Percentiles rank a stretch among this genome's conserved stretches.
Conservation (phyloP, 2,329 filamentous ascomycete species). For the Dothideomycetidae sp. region DNA sequence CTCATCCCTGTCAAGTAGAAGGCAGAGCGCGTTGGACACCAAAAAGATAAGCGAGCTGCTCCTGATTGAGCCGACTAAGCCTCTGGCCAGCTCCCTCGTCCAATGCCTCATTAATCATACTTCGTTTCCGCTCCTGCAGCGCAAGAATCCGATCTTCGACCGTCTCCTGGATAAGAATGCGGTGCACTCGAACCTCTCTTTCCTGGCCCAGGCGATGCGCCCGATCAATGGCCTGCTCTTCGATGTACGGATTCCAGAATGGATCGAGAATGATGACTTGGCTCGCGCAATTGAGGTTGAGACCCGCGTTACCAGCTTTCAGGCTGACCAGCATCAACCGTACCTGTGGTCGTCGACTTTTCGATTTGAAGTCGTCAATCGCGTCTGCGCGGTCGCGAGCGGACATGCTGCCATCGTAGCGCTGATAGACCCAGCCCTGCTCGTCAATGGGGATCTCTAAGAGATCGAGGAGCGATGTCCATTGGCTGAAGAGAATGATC, state of each 20-base stretch:
- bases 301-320: conserved; percentile 69
- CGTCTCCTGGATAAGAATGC: conserved; percentile 60
- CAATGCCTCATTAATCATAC: conserved; percentile 62
- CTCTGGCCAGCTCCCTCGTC: conserved; percentile 57
- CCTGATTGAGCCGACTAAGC: conserved; percentile 49
- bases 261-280: conserved; percentile 85
- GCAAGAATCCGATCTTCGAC: conserved; percentile 77
- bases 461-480: conserved; percentile 64
- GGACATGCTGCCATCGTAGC: conserved; percentile 67
- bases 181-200: conserved; percentile 61
- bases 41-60: conserved; percentile 60
- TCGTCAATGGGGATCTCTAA: conserved; percentile 56
- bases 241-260: conserved; percentile 89
- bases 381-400: conserved; percentile 51
- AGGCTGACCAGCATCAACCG: conserved; percentile 63
- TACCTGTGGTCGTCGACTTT: conserved; percentile 34
- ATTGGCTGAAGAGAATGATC: conserved; percentile 71
- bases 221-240: conserved; percentile 83
- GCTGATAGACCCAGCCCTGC: conserved; percentile 44
- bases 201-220: conserved; percentile 77
- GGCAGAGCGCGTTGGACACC: conserved; percentile 21
- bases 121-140: conserved; percentile 65
- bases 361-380: conserved; percentile 52
- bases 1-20: background rate
- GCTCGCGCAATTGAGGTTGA: conserved; percentile 71